Evolutionary conservation across 371 early-diverging fungal genomes (phyloP), one percentile per base, ranked within the genome.

Genomic region (Apophysomyces trapeziformis): DNA sequence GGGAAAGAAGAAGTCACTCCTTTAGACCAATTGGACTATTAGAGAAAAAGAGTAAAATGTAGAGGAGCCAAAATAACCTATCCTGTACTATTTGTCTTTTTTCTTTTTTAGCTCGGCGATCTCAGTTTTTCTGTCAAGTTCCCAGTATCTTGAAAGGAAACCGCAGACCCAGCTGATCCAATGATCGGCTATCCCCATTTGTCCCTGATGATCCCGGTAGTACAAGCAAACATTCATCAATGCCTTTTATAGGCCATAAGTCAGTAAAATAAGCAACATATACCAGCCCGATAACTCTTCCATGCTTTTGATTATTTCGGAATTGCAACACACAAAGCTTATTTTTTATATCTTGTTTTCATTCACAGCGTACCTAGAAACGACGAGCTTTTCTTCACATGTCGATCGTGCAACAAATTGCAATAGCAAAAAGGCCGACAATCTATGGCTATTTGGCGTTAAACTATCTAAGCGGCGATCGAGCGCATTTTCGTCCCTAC

Each of bases 171-270:
- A 50, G 54, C 16, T 50, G 21, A n/a, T n/a, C 54, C 54, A 50
- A 50, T 50, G 54, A 50, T 50, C 54, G 21, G 54, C 16, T 16
- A 50, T 5, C 16, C 18, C 21, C 54, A 21, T 21, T 21, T 50
- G 54, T 50, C 54, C 54, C 54, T 50, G 54, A 50, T n/a, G 54
- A 50, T 50, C 54, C 54, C 21, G 21, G 54, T 50, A 50, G 21
- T 26, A 50, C 54, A 50, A 21, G 54, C 21, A 50, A 50, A 50
- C 54, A 50, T 50, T 50, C 21, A 21, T 5, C 7, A 21, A 21
- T 50, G 21, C 54, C 54, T 18, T 50, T 50, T 50, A 18, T 50
- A 18, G 47, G 13, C n/a, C 7, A 47, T 21, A 47, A 16, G 11
- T 18, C 47, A 47, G 47, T 13, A 47, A 45, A 18, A 13, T n/a